Percentiles rank a stretch among this genome's conserved stretches.
Evolutionary conservation across 169 alveolate species (phyloP).

Genomic region (Eimeria necatrix): DNA sequence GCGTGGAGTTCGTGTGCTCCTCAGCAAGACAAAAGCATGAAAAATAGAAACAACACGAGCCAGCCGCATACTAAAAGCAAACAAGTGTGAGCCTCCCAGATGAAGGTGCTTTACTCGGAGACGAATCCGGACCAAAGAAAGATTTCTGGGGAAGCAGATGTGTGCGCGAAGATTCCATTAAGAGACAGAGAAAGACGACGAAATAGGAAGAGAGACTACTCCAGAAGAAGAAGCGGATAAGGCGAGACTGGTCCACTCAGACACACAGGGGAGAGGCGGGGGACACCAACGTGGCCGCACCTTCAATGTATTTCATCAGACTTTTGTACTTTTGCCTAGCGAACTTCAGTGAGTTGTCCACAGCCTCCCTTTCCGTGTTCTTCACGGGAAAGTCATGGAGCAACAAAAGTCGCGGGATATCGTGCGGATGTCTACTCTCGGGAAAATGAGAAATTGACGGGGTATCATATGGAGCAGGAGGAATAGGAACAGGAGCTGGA

Average conservation of each 20-base stretch:
- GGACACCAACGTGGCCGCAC: background rate
- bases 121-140: no score
- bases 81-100: no score
- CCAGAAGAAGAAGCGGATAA: background rate
- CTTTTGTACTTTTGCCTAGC: background rate
- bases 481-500: constrained; percentile 59
- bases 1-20: no score
- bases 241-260: background rate
- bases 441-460: constrained; percentile 25
- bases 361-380: background rate
- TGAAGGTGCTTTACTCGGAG: no score
- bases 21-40: no score
- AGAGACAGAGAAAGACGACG: background rate
- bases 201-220: background rate
- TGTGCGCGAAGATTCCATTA: no score
- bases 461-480: constrained; percentile 15
- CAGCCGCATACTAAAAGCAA: no score
- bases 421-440: background rate
- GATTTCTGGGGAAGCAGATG: no score
- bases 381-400: constrained; percentile 51
- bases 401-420: constrained; percentile 47
- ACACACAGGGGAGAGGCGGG: background rate
- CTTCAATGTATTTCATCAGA: constrained; percentile 31
- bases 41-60: no score
- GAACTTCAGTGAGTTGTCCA: background rate